A percentile compares a stretch with the other conserved stretches of the same genome.
phyloP scores from a whole-genome alignment of 228 moss, liverwort and hornwort species.

The Sphagnum magellanicum region DNA sequence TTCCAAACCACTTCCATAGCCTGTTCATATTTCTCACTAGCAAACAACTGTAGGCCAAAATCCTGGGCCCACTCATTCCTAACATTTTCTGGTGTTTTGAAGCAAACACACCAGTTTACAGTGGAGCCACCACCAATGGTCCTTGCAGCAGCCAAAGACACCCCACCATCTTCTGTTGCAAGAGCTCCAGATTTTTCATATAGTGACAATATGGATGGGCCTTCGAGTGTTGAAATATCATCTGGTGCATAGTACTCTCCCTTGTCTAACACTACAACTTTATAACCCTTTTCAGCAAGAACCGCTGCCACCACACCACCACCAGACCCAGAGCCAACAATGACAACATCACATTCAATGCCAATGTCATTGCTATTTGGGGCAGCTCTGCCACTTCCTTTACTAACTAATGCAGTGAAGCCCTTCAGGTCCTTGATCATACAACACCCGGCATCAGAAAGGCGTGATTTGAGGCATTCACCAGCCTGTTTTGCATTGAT shows the following conservation, averaged over 20 bases:
- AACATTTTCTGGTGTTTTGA: constrained; percentile 78
- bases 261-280: constrained; percentile 74
- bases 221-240: constrained; percentile 59
- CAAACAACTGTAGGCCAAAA: constrained; percentile 44
- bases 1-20: constrained; percentile 51
- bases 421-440: constrained; percentile 14
- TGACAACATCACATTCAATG: constrained; percentile 66
- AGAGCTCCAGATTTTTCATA: constrained; percentile 52
- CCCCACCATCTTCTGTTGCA: constrained; percentile 49
- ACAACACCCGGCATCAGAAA: constrained; percentile 12
- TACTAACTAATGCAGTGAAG: background rate
- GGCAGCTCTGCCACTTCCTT: background rate
- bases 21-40: constrained; percentile 26
- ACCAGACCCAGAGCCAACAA: constrained; percentile 87
- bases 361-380: constrained; percentile 16
- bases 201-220: constrained; percentile 37
- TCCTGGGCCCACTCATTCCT: constrained; percentile 59
- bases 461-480: constrained; percentile 5
- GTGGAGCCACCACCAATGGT: constrained; percentile 83
- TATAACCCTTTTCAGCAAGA: constrained; percentile 59
- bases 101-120: constrained; percentile 73
- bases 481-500: background rate
- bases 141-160: constrained; percentile 51
- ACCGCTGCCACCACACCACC: constrained; percentile 81
- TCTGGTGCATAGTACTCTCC: constrained; percentile 65